A percentile compares a stretch with the other conserved stretches of the same genome.
Evolutionary conservation across 129 eudicot genomes (phyloP).

Genomic region (Flaveria bidentis): DNA sequence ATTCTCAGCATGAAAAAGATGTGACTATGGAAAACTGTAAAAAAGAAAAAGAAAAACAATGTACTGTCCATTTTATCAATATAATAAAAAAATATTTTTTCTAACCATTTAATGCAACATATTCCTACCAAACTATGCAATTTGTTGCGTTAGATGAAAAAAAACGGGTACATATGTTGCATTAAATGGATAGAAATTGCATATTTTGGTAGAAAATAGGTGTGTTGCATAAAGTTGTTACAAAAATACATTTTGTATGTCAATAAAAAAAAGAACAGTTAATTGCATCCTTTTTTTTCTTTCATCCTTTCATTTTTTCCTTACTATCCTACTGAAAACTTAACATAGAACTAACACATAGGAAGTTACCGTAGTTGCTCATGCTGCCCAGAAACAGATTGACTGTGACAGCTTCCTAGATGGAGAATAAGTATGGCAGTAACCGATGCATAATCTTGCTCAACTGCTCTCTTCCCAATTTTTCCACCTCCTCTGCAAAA

Average conservation of each 20-base stretch:
- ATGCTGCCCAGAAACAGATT: slow-evolving; percentile 62
- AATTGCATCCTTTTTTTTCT: not conserved
- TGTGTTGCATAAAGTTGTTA: not conserved
- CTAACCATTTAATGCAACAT: not conserved
- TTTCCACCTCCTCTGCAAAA: slow-evolving; percentile 92
- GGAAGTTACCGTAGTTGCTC: slow-evolving; percentile 75
- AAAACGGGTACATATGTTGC: not conserved
- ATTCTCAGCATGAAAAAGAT: slow-evolving; percentile 13
- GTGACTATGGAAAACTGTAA: not conserved
- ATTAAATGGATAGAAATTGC: not conserved
- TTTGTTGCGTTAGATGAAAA: not conserved
- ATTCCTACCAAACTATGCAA: not conserved
- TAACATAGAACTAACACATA: slow-evolving; percentile 11
- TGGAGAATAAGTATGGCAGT: slow-evolving; percentile 84
- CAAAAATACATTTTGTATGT: not conserved
- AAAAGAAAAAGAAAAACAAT: not conserved
- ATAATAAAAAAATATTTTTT: not conserved
- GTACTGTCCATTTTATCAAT: slow-evolving; percentile 1
- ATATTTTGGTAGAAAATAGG: not conserved
- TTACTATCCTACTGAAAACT: slow-evolving; percentile 1
- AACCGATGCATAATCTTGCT: slow-evolving; percentile 83
- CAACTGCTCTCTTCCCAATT: slow-evolving; percentile 85
- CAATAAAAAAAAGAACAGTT: not conserved
- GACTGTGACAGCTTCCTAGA: slow-evolving; percentile 83
- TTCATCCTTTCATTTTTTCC: not conserved